Evolutionary conservation across 1,284 basidiomycete genomes (phyloP), one percentile per base, ranked within the genome.

Genomic region (Puccinia polysora): DNA sequence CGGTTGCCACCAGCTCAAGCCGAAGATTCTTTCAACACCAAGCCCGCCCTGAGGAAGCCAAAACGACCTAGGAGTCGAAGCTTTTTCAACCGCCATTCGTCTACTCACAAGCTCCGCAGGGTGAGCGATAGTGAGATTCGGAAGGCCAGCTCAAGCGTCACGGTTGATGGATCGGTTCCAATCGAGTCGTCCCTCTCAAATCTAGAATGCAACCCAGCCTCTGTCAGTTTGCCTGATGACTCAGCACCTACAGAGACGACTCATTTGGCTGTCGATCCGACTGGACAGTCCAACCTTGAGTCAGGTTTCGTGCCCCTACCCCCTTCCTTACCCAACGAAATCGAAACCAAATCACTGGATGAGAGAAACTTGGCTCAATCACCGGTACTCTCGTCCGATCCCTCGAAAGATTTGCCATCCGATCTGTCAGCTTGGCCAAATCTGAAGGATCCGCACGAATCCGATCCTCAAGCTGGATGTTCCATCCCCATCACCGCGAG

Each of bases 91-190:
- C 38, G 58, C 15, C 40, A 55, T 18, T 34, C 69, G 18, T 47
- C 40, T 14, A 45, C 38, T 6, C 45, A 45, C 59, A 71, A 71
- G 40, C 28, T 71, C 15, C 58, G 59, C n/a, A 32, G 69, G 14
- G 59, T 71, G n/a, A 71, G 59, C 47, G 59, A 71, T 55, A 50
- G 69, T 45, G 69, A 71, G 14, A n/a, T 50, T n/a, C 56, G 53
- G 38, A 40, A 36, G 53, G n/a, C 20, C 25, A 40, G 53, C n/a
- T 14, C 34, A 23, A 12, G 28, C 49, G 8, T 23, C 28, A 25
- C 20, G 20, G 28, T n/a, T 14, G 28, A 18, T n/a, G 8, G 8
- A 49, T n/a, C 47, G n/a, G 47, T n/a, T 20, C 15, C 45, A 47
- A 1, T 20, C 45, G 1, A 14, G 20, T 15, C 45, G 15, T 47